phyloP scores from a whole-genome alignment of 2,329 filamentous ascomycete genomes.

The Camillea tinctor region DNA sequence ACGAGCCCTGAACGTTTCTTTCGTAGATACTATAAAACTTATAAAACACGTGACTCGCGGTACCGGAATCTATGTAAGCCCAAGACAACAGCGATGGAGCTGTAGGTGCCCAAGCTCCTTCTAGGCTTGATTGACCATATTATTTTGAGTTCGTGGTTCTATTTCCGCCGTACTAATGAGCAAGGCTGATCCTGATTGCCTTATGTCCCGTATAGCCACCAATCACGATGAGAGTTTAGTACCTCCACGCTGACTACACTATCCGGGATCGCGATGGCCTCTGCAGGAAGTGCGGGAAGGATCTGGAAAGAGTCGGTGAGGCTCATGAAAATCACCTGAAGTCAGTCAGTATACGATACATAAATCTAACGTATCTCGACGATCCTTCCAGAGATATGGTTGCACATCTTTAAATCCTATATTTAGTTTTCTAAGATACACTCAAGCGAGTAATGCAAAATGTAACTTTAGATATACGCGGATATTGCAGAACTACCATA shows the following conservation, averaged over 20 bases:
- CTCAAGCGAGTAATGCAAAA: not conserved
- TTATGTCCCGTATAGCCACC: not conserved
- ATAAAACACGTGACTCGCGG: not conserved
- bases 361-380: not conserved
- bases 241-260: not conserved
- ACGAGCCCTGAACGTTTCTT: not conserved
- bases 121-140: not conserved
- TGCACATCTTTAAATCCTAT: not conserved
- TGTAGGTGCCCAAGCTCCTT: not conserved
- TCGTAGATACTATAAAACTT: not conserved
- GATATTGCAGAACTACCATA: not conserved
- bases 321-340: not conserved
- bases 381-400: not conserved
- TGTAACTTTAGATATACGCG: not conserved
- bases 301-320: not conserved
- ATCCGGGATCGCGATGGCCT: not conserved
- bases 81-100: not conserved
- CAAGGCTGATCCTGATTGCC: not conserved
- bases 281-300: not conserved
- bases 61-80: not conserved
- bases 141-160: too few species aligned
- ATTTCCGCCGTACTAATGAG: too few species aligned
- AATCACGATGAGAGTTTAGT: not conserved
- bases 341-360: not conserved
- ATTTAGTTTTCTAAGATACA: not conserved